Base-by-base conservation (phyloP, 2,329 filamentous ascomycete species). In the Colletotrichum simmondsii region DNA sequence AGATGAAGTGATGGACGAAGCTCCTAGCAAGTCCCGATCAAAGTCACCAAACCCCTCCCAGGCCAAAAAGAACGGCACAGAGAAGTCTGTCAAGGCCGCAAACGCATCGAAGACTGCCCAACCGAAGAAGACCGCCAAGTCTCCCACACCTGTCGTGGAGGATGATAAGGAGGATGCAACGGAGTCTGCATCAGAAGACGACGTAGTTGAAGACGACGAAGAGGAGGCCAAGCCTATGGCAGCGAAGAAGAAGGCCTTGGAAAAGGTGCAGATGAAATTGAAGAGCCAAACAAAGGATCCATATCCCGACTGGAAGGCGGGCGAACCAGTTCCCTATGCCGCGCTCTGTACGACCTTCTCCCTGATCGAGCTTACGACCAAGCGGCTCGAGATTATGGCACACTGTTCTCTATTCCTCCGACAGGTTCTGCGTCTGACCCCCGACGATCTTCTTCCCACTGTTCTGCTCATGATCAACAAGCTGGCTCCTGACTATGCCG, bases 391-490 rank as follows among this genome's bases (percentile, higher is more conserved):
- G 74, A 99, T 99, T 75, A 90, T 93, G 76, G 94, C 95, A 22
- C 92, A 98, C 80, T 98, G 95, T 83, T 93, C 95, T 1, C 87
- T 95, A 2, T 98, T 99, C 80, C 88, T 99, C 62, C 93, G 94
- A 42, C 97, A 99, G 83, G 96, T 99, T n/a, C 88, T 98, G 77
- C 91, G 96, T 22, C 87, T 99, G 46, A 98, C 95, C 0, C 97
- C 97, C 0, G 88, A 92, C 19, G 97, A 99, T 80, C 88, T 99
- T 24, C 88, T 98, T 2, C 92, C 95, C 0, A 98, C 95, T 0
- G 92, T 98, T 28, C 88, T 98, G 75, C 90, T 99, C 35, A 98
- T 99, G 97, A 94, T 98, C 82, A 98, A 98, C 84, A 98, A 98
- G 82, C 90, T 99, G 30, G 97, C 97, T 2, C 96, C 97, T 3